These are phyloP conservation scores for Thermothelomyces thermophilus DNA, from an alignment of 2,329 filamentous ascomycete genomes.

Conservation along the genomic window DNA sequence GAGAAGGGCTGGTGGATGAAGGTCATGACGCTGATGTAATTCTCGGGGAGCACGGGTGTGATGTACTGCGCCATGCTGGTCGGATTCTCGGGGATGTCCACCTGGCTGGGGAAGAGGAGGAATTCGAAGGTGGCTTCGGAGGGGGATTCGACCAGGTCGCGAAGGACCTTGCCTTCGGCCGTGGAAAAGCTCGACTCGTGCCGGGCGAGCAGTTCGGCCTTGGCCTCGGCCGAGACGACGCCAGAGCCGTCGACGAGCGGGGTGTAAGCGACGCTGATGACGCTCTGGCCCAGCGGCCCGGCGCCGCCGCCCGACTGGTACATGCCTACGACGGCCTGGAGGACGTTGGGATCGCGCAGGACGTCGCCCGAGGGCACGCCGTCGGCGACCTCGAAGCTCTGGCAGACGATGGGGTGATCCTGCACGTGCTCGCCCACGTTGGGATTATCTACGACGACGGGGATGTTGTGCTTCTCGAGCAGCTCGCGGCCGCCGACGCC, in stretches of 20 bases:
- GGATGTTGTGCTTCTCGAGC: conserved; percentile 35
- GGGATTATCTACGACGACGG: conserved; percentile 35
- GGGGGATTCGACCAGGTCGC: conserved; percentile 25
- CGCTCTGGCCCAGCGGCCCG: conserved; percentile 35
- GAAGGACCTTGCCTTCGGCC: conserved; percentile 20
- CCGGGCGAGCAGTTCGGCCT: conserved; percentile 25
- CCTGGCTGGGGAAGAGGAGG: conserved; percentile 31
- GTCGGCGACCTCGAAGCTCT: conserved; percentile 37
- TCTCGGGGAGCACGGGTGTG: conserved; percentile 32
- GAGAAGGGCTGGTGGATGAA: conserved; percentile 57
- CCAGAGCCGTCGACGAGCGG: conserved; percentile 29
- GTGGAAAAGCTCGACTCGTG: conserved; percentile 20
- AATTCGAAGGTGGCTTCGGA: conserved; percentile 32
- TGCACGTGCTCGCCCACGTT: conserved; percentile 42
- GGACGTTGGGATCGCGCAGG: conserved; percentile 30
- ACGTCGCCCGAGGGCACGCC: conserved; percentile 33
- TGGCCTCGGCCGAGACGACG: conserved; percentile 23
- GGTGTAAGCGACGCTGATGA: conserved; percentile 33
- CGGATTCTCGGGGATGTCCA: conserved; percentile 21
- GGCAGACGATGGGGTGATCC: conserved; percentile 36
- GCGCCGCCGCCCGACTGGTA: conserved; percentile 29
- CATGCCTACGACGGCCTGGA: conserved; percentile 30
- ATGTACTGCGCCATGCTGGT: conserved; percentile 27
- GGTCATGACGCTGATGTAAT: conserved; percentile 50
- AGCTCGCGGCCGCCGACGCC: conserved; percentile 35